Base-by-base conservation (phyloP, 306 rosid species). In the Leucaena leucocephala region DNA sequence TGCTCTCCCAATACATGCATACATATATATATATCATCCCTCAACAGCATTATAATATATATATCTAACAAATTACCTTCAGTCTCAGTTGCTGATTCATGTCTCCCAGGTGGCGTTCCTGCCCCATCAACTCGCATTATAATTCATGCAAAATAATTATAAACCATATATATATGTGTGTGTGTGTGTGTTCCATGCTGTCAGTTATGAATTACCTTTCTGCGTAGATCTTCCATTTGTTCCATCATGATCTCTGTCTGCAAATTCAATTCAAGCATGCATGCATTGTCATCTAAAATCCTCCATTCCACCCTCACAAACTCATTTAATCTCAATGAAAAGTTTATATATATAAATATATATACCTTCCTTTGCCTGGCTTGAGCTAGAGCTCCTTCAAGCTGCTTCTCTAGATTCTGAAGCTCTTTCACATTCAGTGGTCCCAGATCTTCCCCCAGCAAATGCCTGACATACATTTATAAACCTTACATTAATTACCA, bases 361-460 rank as follows among this genome's bases (percentile, higher is more conserved):
- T 27, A 27, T 27, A 27, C 27, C 27, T 27, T 94, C 89, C 93
- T 92, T 86, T 91, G 93, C 73, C 98, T 88, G 70, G 95, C 92
- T 76, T 83, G 92, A 45, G 93, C 86, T 78, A 92, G 88, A 68
- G 97, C 86, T 63, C 84, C 93, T 87, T 94, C 98, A 75, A 94
- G 98, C 76, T 92, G 98, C 59, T 92, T 94, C 85, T 94, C 98
- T 76, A 94, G 97, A 82, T 80, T 90, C 82, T 88, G 92, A 76
- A 94, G 71, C 88, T 94, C 97, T 81, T 92, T 94, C 70, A 91
- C 88, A 79, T 76, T 92, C 82, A 94, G 81, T 17, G 97, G 94
- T 84, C 95, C 98, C 68, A 94, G 97, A 84, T 94, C 98, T 86
- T 94, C 97, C 74, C 98, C 98, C 69, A 94, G 98, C 87, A 94